These are phyloP conservation scores for Komagataea norvegica DNA, from an alignment of 1,139 yeast genomes.

Conservation along the genomic window DNA sequence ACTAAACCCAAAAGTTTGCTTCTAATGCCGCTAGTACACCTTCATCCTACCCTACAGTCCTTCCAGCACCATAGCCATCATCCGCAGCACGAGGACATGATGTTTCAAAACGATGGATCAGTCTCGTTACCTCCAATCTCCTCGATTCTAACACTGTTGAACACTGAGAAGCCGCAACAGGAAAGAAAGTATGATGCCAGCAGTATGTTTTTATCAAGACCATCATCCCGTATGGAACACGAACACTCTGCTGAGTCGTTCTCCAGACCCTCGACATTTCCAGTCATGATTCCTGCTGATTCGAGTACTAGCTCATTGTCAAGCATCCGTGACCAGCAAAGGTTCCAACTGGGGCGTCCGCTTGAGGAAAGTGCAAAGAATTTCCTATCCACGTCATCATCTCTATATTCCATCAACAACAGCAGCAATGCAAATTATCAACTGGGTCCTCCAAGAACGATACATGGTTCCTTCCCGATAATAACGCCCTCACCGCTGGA, in stretches of 20 bases:
- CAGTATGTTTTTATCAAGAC: too few species aligned
- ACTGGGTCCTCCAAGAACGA: too few species aligned
- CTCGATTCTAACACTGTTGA: constrained; percentile 8
- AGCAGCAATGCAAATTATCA: too few species aligned
- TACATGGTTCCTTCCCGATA: too few species aligned
- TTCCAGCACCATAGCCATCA: too few species aligned
- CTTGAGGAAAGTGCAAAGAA: neutral
- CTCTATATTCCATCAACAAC: constrained; percentile 1
- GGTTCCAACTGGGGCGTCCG: constrained; percentile 10
- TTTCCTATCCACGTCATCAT: constrained; percentile 5
- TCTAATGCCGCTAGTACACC: too few species aligned
- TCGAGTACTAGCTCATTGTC: neutral
- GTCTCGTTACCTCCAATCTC: constrained; percentile 12
- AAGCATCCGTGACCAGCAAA: constrained; percentile 6
- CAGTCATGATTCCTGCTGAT: constrained; percentile 5
- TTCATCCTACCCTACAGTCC: too few species aligned
- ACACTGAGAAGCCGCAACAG: constrained; percentile 3
- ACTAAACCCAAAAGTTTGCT: too few species aligned
- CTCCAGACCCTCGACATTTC: constrained; percentile 6
- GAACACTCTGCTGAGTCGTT: neutral
- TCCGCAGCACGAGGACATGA: too few species aligned
- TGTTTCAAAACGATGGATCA: constrained; percentile 4
- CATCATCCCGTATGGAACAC: neutral
- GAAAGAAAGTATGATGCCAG: too few species aligned
- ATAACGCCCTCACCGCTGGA: neutral